Evolutionary conservation across 345 rosid species (phyloP).

Genomic region (Ricinus communis): DNA sequence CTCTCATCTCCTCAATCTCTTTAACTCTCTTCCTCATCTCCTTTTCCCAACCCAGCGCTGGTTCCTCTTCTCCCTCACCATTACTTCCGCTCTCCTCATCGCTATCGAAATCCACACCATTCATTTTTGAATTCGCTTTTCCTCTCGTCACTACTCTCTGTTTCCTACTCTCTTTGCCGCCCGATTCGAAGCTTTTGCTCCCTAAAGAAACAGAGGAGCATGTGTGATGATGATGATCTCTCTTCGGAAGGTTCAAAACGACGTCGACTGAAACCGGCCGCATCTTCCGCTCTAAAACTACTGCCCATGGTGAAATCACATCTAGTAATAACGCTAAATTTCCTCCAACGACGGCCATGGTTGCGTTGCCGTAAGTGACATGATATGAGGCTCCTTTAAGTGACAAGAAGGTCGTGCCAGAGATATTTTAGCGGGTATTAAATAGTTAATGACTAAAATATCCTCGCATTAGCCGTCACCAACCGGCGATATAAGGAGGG

Average conservation of each 20-base stretch:
- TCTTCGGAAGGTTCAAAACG: conserved; percentile 48
- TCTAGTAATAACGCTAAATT: conserved; percentile 65
- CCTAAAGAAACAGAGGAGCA: conserved; percentile 13
- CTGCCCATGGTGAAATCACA: conserved; percentile 45
- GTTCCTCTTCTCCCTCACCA: conserved; percentile 47
- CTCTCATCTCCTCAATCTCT: conserved; percentile 81
- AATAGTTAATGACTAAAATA: conserved; percentile 1
- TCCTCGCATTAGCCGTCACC: not conserved
- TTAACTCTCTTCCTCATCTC: conserved; percentile 73
- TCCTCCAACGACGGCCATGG: conserved; percentile 73
- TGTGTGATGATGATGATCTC: conserved; percentile 43
- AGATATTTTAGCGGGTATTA: conserved; percentile 4
- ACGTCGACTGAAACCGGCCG: conserved; percentile 51
- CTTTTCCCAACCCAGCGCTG: conserved; percentile 63
- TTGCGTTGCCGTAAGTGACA: conserved; percentile 5
- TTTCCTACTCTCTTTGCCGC: conserved; percentile 46
- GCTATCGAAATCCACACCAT: conserved; percentile 72
- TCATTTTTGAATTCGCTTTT: conserved; percentile 60
- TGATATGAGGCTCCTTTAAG: conserved; percentile 14
- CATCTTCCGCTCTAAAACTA: conserved; percentile 54
- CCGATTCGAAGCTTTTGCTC: conserved; percentile 50
- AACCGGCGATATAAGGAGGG: conserved; percentile 2
- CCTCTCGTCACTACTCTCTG: conserved; percentile 46
- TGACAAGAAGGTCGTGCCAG: not conserved
- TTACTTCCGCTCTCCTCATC: conserved; percentile 43